These are phyloP conservation scores for Fusarium avenaceum DNA, from an alignment of 2,329 filamentous ascomycete species.

Conservation along the genomic window DNA sequence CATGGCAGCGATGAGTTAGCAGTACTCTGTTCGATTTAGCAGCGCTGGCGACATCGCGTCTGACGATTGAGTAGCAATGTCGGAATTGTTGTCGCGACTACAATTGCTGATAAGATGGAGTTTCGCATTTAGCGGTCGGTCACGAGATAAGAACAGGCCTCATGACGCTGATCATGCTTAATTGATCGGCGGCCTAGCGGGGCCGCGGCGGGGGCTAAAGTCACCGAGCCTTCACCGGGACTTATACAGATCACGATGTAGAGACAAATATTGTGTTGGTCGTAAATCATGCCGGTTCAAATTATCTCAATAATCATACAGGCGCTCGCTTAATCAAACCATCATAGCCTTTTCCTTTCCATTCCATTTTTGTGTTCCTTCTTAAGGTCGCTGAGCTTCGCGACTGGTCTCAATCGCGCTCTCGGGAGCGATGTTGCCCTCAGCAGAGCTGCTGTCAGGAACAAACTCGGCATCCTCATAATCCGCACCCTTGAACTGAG, in stretches of 20 bases:
- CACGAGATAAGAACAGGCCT: conserved; percentile 36
- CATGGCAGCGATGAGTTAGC: conserved; percentile 39
- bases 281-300: conserved; percentile 31
- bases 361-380: not conserved
- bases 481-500: conserved; percentile 57
- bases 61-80: not conserved
- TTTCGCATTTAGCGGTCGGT: conserved; percentile 26
- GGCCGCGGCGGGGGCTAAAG: conserved; percentile 18
- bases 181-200: conserved; percentile 16
- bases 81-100: not conserved
- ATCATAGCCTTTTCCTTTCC: not conserved
- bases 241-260: conserved; percentile 4
- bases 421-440: conserved; percentile 57
- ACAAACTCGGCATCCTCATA: conserved; percentile 59
- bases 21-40: not conserved
- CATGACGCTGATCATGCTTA: conserved; percentile 47
- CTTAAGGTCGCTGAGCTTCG: conserved; percentile 40
- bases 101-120: conserved; percentile 26
- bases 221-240: conserved; percentile 13
- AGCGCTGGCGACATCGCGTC: conserved; percentile 28
- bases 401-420: conserved; percentile 57
- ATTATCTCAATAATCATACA: conserved; percentile 32
- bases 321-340: conserved; percentile 13
- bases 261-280: not conserved
- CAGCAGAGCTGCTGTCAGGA: conserved; percentile 59